Evolutionary conservation across 768 basidiomycete genomes (phyloP).

Genomic region (Mycena maculata): DNA sequence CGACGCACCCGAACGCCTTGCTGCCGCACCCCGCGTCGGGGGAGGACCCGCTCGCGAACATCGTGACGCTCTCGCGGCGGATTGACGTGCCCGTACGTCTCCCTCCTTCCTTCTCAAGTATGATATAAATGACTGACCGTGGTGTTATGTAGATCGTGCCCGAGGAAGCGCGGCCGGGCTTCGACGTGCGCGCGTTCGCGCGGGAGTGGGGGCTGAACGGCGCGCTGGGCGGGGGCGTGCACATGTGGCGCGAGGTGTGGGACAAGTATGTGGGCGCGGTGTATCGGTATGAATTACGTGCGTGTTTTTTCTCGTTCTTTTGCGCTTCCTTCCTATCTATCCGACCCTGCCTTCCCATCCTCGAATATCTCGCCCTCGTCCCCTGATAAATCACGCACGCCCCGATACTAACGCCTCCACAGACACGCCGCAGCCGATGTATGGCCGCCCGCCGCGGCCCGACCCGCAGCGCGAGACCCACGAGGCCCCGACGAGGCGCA

Average conservation of each 20-base stretch:
- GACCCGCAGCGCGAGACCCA: constrained; percentile 36
- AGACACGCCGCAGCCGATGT: constrained; percentile 43
- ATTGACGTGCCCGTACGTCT: constrained; percentile 55
- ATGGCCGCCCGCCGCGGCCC: constrained; percentile 25
- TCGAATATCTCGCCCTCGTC: constrained; percentile 24
- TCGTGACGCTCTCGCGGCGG: constrained; percentile 37
- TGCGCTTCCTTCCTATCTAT: background rate
- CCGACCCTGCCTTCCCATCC: constrained; percentile 15
- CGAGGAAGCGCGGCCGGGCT: constrained; percentile 63
- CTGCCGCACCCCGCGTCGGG: constrained; percentile 21
- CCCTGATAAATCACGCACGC: background rate
- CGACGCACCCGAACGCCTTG: constrained; percentile 34
- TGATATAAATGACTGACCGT: too few relatives aligned
- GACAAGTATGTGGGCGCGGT: constrained; percentile 69
- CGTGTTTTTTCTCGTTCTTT: constrained; percentile 47
- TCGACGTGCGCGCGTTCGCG: constrained; percentile 75
- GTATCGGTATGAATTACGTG: constrained; percentile 75
- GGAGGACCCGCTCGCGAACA: constrained; percentile 23
- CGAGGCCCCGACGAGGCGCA: constrained; percentile 19
- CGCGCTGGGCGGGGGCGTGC: constrained; percentile 73
- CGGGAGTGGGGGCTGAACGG: constrained; percentile 64
- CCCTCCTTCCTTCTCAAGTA: background rate
- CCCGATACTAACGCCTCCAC: constrained; percentile 2
- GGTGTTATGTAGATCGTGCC: constrained; percentile 43
- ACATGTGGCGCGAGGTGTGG: constrained; percentile 90